phyloP scores from a whole-genome alignment of 1,284 basidiomycete species.

The Meira nashicola region DNA sequence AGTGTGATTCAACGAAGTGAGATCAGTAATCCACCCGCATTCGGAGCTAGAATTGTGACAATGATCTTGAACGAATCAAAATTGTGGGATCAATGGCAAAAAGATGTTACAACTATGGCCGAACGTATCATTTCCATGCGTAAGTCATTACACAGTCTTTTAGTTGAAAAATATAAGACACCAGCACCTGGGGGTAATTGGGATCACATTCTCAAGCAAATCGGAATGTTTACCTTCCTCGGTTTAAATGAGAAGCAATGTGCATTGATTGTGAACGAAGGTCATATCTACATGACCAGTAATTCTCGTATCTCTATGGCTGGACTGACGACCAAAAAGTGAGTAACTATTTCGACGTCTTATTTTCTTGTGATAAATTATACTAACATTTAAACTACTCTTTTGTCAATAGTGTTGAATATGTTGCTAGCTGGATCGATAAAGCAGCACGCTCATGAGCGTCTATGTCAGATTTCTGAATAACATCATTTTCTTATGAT shows the following conservation, averaged over 20 bases:
- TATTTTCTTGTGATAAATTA: background rate
- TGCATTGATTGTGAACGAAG: constrained; percentile 67
- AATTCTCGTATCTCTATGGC: constrained; percentile 87
- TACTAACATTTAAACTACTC: background rate
- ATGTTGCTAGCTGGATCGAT: constrained; percentile 50
- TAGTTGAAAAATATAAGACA: constrained; percentile 80
- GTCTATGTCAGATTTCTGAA: too few species aligned
- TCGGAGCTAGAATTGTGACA: constrained; percentile 76
- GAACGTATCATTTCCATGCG: constrained; percentile 86
- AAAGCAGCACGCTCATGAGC: constrained; percentile 28
- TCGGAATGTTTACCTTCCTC: constrained; percentile 51
- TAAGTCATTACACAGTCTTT: constrained; percentile 68
- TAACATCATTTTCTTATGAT: too few species aligned
- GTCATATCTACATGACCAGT: constrained; percentile 79
- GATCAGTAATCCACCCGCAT: constrained; percentile 85
- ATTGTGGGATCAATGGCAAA: constrained; percentile 80
- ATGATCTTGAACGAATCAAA: constrained; percentile 59
- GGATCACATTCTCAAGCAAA: constrained; percentile 63
- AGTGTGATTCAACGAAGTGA: constrained; percentile 81
- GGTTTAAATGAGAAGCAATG: constrained; percentile 59
- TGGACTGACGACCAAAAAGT: constrained; percentile 76
- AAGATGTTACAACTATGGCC: constrained; percentile 86
- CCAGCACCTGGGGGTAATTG: constrained; percentile 63
- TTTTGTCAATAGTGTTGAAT: constrained; percentile 25
- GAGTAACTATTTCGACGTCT: background rate